Evolutionary conservation across 441 rosid species (phyloP), one percentile per base, ranked within the genome.

Genomic region (Melastoma candidum): DNA sequence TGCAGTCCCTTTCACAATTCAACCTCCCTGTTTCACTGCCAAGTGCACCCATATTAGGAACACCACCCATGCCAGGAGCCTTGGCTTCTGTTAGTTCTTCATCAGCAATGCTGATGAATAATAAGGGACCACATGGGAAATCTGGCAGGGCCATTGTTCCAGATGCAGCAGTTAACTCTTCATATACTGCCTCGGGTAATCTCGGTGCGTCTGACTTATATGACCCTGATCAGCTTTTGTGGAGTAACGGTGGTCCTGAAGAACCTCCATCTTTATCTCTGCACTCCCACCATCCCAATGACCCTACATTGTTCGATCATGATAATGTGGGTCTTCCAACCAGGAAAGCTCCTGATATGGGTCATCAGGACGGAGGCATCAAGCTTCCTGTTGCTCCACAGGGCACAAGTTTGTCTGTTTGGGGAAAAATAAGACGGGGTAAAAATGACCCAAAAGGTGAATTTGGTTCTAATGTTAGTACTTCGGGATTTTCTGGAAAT

Each of bases 151-250:
- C 69, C 57, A 81, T 85, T 72, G 60, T 84, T 67, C 52, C 54
- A 60, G 86, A 81, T 69, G 95, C 74, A 68, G 82, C 77, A 59
- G 73, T 77, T 62, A 79, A 85, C 68, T 75, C 72, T 77, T 77
- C 70, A 49, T 77, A 57, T 74, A 57, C 82, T 66, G 78, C 76
- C 64, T 53, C 77, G 57, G 62, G 68, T 55, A 44, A 58, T 74
- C 71, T 67, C 51, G 72, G 59, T 68, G 95, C 84, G 60, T 73
- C 84, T 41, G 99, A 94, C 73, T 68, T 87, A 51, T 94, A 94
- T 68, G 99, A 94, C 78, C 99, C 99, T 60, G 99, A 94, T 77
- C 97, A 94, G 69, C 99, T 97, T 46, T 65, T 94, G 59, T 94
- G 99, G 99, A 94, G 82, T 72, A 74, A 72, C 60, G 71, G 61